phyloP scores from a whole-genome alignment of 1,139 yeast genomes.

The Pichiaceae sp. region DNA sequence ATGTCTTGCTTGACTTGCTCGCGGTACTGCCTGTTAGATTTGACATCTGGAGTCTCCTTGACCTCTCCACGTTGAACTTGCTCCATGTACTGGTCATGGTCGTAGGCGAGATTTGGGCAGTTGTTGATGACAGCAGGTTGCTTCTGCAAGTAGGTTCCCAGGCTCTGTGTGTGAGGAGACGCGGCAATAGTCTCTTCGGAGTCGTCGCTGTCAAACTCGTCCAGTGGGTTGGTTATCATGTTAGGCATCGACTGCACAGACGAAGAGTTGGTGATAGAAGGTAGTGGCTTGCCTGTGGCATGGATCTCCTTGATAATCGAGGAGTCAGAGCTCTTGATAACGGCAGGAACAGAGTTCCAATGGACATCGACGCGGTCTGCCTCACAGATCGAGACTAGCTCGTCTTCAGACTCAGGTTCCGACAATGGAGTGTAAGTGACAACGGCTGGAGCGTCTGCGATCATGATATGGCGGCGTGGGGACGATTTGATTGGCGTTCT shows the following conservation, averaged over 20 bases:
- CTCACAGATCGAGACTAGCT: slow-evolving; percentile 3
- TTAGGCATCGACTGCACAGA: slow-evolving; percentile 25
- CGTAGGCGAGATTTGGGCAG: slow-evolving; percentile 15
- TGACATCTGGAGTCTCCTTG: slow-evolving; percentile 14
- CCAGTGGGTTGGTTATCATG: slow-evolving; percentile 7
- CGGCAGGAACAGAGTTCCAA: slow-evolving; percentile 4
- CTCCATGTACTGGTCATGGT: slow-evolving; percentile 24
- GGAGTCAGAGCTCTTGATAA: slow-evolving; percentile 1
- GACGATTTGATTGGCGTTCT: slow-evolving; percentile 14
- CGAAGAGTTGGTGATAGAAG: slow-evolving; percentile 18
- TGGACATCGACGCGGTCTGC: slow-evolving; percentile 2
- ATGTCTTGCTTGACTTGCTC: slow-evolving; percentile 14
- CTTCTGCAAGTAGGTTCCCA: slow-evolving; percentile 1
- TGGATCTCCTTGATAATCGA: slow-evolving; percentile 4
- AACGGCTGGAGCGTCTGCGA: slow-evolving; percentile 20
- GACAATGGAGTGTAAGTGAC: slow-evolving; percentile 4
- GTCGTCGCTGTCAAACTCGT: slow-evolving; percentile 12
- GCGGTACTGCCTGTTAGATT: slow-evolving; percentile 7
- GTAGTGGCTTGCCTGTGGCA: slow-evolving; percentile 18
- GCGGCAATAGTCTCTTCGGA: slow-evolving; percentile 20
- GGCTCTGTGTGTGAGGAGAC: slow-evolving; percentile 12
- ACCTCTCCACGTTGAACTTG: slow-evolving; percentile 19
- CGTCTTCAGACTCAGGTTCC: not conserved
- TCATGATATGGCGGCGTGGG: slow-evolving; percentile 13
- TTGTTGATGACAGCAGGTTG: slow-evolving; percentile 15